A percentile compares a stretch with the other conserved stretches of the same genome.
phyloP scores from a whole-genome alignment of 495 filamentous ascomycete species.

The Ramalina intermedia region DNA sequence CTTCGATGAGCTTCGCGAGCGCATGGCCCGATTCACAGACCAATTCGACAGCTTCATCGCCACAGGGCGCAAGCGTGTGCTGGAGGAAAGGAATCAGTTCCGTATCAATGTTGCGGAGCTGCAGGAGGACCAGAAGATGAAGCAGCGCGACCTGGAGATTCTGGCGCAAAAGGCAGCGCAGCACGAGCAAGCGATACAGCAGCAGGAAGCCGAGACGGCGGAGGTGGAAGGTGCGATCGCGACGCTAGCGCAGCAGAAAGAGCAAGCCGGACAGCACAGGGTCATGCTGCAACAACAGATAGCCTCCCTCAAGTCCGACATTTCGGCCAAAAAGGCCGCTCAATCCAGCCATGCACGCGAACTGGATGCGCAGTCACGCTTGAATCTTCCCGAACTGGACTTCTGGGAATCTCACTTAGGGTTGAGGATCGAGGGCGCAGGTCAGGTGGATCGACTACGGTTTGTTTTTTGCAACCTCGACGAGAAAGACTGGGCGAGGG shows the following conservation, averaged over 20 bases:
- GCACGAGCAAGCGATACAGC: conserved; percentile 65
- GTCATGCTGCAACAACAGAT: conserved; percentile 69
- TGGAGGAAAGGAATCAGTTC: conserved; percentile 90
- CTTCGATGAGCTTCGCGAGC: conserved; percentile 87
- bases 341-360: conserved; percentile 48
- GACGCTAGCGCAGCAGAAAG: conserved; percentile 57
- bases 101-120: conserved; percentile 77
- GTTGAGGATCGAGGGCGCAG: conserved; percentile 78
- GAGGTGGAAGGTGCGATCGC: conserved; percentile 78
- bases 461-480: conserved; percentile 82
- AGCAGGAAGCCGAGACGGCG: conserved; percentile 72
- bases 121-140: conserved; percentile 85
- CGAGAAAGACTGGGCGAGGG: conserved; percentile 76
- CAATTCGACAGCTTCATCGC: conserved; percentile 93
- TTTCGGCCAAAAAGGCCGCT: conserved; percentile 44
- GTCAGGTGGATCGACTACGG: conserved; percentile 69
- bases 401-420: conserved; percentile 92
- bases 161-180: conserved; percentile 59
- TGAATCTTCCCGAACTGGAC: conserved; percentile 80
- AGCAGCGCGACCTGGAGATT: conserved; percentile 74
- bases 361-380: conserved; percentile 62
- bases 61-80: conserved; percentile 67
- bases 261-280: conserved; percentile 55
- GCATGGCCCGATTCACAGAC: conserved; percentile 85
- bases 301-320: conserved; percentile 54